Evolutionary conservation across 2,329 filamentous ascomycete species (phyloP).

Genomic region (Ceratocystis diversiconidia): DNA sequence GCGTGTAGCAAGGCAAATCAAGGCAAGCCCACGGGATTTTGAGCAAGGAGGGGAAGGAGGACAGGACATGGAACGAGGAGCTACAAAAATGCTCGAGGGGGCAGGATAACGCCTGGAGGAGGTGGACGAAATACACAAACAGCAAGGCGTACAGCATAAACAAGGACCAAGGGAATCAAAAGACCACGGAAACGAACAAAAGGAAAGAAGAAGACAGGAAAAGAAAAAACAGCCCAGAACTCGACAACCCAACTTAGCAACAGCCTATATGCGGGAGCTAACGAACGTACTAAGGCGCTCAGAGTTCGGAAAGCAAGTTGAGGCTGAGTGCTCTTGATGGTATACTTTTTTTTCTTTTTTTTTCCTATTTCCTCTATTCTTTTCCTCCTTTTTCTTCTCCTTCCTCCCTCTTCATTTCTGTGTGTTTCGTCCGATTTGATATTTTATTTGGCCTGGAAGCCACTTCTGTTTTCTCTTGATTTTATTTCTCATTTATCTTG

Average conservation of each 20-base stretch:
- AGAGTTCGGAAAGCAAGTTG: background rate
- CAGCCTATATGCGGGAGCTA: background rate
- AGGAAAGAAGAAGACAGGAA: no score
- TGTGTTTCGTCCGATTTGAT: conserved; percentile 2
- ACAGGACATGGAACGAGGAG: background rate
- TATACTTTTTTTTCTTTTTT: background rate
- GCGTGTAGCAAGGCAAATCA: background rate
- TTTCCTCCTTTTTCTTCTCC: background rate
- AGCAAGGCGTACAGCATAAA: no score
- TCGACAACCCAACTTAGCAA: background rate
- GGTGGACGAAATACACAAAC: background rate
- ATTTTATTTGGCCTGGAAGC: no score
- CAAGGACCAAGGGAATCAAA: no score
- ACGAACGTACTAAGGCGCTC: background rate
- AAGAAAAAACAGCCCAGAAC: background rate
- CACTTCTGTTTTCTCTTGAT: no score
- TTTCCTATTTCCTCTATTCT: background rate
- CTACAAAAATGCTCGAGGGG: no score
- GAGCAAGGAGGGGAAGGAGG: background rate
- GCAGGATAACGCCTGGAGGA: background rate
- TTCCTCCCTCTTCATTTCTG: background rate
- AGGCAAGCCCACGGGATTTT: background rate
- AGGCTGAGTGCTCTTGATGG: background rate
- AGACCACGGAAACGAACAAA: no score
- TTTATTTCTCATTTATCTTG: no score